Evolutionary conservation across 2,329 filamentous ascomycete species (phyloP).

Genomic region (Verticillium klebahnii): DNA sequence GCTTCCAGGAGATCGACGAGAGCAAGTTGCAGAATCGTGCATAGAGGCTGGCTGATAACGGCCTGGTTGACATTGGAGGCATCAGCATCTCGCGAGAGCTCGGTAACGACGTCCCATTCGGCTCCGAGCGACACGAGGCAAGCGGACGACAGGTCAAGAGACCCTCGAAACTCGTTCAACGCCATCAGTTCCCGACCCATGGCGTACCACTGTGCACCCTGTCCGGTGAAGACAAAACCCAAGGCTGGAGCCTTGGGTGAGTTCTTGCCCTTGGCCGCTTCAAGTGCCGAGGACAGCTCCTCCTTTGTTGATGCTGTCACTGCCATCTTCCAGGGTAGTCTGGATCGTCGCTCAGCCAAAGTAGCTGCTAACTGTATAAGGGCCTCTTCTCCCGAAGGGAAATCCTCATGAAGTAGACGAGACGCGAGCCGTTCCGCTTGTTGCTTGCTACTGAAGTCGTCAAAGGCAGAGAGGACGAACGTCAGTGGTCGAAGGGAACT

Average conservation of each 20-base stretch:
- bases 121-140: background rate
- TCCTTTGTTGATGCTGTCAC: background rate
- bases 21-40: slow-evolving; percentile 37
- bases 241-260: background rate
- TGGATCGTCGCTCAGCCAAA: background rate
- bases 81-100: slow-evolving; percentile 14
- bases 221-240: slow-evolving; percentile 14
- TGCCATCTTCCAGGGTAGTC: background rate
- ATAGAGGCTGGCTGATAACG: slow-evolving; percentile 29
- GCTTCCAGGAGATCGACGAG: slow-evolving; percentile 28
- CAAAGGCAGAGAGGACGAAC: background rate
- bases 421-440: background rate
- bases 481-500: background rate
- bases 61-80: background rate
- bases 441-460: background rate
- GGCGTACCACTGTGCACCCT: slow-evolving; percentile 13
- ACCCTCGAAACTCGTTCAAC: background rate
- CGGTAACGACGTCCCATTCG: background rate
- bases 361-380: background rate
- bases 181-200: slow-evolving; percentile 12
- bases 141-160: background rate
- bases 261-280: background rate
- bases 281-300: background rate
- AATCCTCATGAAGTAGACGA: background rate
- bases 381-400: background rate